Base-by-base conservation (phyloP, 495 filamentous ascomycete genomes). In the Xylaria palmicola region DNA sequence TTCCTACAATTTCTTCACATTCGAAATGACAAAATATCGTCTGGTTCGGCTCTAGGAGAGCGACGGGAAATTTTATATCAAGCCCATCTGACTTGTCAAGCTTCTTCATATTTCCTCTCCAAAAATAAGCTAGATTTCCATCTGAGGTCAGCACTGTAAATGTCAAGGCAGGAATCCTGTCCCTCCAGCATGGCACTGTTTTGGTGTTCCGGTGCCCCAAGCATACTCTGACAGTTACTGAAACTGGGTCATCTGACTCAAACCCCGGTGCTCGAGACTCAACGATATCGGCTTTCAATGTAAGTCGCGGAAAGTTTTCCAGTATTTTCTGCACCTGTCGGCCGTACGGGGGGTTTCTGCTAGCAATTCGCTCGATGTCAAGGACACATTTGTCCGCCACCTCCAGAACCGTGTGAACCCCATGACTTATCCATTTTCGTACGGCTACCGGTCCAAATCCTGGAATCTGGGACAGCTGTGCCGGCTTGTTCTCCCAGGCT, bases 1-100 rank as follows among this genome's bases (percentile, higher is more conserved):
- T 97, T 2, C 93, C 95, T 62, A 93, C 91, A 62, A 97, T 90
- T 39, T 91, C 89, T 72, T 97, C 93, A 64, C 94, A 97, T 74
- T 89, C 90, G 12, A 91, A 81, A 72, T 91, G 85, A 60, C 90
- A 94, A 22, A 75, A 75, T 43, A 97, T 78, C 15, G 70, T 75
- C 45, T 93, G 86, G 8, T 79, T 80, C 9, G 76, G 62, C 7
- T 68, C 74, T 8, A 77, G 80, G 41, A 97, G 65, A 0, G 83
- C 74, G 1, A 81, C 85, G 15, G 75, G 76, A 56, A 97, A 87
- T 6, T 78, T 71, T 13, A 93, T 66, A 5, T 89, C 84, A 12
- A 86, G 74, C 1, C 81, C 85, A 3, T 47, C 39, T 20, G 70
- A 55, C 19, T 81, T 82, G 47, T 85, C 79, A 6, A 98, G 70